These are phyloP conservation scores for Dryas octopetala DNA, from an alignment of 306 rosid genomes.

Conservation along the genomic window DNA sequence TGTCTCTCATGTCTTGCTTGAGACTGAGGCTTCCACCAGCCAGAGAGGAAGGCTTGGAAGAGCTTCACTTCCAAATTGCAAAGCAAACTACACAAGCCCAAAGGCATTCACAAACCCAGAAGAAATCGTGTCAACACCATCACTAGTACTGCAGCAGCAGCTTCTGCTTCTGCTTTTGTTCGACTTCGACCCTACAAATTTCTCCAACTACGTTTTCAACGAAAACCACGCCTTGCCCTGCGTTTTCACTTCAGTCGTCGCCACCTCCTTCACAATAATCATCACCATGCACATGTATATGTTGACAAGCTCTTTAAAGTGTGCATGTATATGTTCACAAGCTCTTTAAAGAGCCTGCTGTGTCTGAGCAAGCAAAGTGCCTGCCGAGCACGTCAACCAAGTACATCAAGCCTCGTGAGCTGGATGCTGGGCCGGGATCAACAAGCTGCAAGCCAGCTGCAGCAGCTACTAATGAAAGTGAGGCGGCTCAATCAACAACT, in stretches of 20 bases:
- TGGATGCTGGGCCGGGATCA: too few species aligned
- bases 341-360: slow-evolving; percentile 52
- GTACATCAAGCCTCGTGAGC: neutral
- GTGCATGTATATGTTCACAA: slow-evolving; percentile 51
- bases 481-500: neutral
- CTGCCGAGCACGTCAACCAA: neutral
- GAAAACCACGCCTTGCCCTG: slow-evolving; percentile 18
- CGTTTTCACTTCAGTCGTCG: neutral
- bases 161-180: neutral
- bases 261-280: neutral
- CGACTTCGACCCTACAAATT: slow-evolving; percentile 19
- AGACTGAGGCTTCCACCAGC: slow-evolving; percentile 53
- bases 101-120: slow-evolving; percentile 44
- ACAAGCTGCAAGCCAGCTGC: neutral
- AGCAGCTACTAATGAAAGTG: slow-evolving; percentile 1
- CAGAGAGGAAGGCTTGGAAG: slow-evolving; percentile 53
- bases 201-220: slow-evolving; percentile 22
- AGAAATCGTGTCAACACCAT: slow-evolving; percentile 17
- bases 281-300: slow-evolving; percentile 37
- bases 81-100: slow-evolving; percentile 51
- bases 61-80: slow-evolving; percentile 53
- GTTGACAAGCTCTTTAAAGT: slow-evolving; percentile 62
- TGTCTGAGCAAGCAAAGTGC: slow-evolving; percentile 9
- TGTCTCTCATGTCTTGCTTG: slow-evolving; percentile 46
- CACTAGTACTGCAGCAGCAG: neutral